phyloP scores from a whole-genome alignment of 495 filamentous ascomycete genomes.

The Chaetomium fimeti region DNA sequence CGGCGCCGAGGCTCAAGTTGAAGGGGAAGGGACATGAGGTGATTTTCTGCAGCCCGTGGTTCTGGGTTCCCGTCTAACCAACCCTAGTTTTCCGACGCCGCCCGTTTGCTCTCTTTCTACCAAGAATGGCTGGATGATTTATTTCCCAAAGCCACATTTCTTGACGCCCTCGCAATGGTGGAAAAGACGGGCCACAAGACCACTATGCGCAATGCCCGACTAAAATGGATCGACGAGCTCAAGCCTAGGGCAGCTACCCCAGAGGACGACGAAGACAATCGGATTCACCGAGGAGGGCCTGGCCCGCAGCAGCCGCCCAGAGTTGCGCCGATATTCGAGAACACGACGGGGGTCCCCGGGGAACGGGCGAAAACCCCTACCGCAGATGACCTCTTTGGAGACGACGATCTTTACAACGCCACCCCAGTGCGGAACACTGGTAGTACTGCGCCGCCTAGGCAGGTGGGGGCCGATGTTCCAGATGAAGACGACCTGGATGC shows the following conservation, averaged over 20 bases:
- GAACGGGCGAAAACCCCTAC: constrained; percentile 35
- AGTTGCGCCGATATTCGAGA: constrained; percentile 53
- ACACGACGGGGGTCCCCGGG: constrained; percentile 9
- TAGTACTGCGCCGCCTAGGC: constrained; percentile 15
- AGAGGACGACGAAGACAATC: constrained; percentile 46
- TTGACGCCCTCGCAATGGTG: constrained; percentile 85
- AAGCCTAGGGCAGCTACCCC: constrained; percentile 51
- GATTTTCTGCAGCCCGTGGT: constrained; percentile 10
- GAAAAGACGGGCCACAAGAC: constrained; percentile 91
- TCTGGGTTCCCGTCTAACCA: not conserved
- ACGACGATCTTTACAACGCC: constrained; percentile 47
- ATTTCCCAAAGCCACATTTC: constrained; percentile 90
- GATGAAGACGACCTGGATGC: constrained; percentile 54
- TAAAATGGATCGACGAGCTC: constrained; percentile 78
- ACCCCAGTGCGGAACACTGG: constrained; percentile 33
- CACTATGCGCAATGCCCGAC: constrained; percentile 62
- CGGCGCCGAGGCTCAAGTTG: constrained; percentile 70
- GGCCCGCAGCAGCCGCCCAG: constrained; percentile 36
- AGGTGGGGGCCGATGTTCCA: constrained; percentile 28
- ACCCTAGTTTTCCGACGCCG: constrained; percentile 75
- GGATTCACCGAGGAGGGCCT: constrained; percentile 26
- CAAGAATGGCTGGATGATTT: constrained; percentile 97
- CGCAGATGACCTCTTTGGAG: constrained; percentile 37
- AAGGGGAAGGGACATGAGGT: constrained; percentile 96
- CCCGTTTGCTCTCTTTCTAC: constrained; percentile 81